phyloP scores from a whole-genome alignment of 768 basidiomycete species.

The Suillus sp. region DNA sequence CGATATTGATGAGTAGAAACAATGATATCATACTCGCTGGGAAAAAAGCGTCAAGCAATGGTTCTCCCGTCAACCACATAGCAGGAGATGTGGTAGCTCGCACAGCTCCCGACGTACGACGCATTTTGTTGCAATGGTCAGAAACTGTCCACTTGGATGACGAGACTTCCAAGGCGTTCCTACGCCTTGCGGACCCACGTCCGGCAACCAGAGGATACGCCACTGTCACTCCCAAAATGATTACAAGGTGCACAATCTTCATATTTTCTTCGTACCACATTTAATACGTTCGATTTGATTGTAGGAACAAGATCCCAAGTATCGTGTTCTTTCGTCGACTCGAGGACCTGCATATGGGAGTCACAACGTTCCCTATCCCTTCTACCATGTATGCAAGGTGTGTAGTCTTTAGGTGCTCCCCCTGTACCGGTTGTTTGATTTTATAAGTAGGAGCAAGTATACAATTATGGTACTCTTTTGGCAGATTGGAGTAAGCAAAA shows the following conservation, averaged over 20 bases:
- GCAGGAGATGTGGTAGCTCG: constrained; percentile 31
- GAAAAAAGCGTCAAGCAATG: constrained; percentile 38
- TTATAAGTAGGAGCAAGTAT: not conserved
- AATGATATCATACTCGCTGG: constrained; percentile 40
- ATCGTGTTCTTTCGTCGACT: constrained; percentile 44
- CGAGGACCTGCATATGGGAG: constrained; percentile 27
- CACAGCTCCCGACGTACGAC: constrained; percentile 24
- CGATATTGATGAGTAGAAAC: not conserved
- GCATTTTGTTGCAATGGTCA: constrained; percentile 32
- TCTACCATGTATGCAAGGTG: not conserved
- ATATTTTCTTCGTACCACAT: not conserved
- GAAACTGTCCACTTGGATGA: constrained; percentile 29
- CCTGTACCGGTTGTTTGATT: not conserved
- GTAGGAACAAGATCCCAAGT: constrained; percentile 15
- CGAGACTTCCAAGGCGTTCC: not conserved
- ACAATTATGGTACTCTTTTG: constrained; percentile 42
- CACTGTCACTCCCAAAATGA: not conserved
- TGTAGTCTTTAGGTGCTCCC: not conserved
- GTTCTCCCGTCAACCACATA: constrained; percentile 40
- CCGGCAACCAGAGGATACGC: not conserved
- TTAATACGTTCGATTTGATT: not conserved
- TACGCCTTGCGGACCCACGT: not conserved
- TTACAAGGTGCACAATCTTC: not conserved
- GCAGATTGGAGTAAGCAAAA: constrained; percentile 38
- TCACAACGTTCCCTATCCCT: constrained; percentile 18